These are phyloP conservation scores for Trichoderma harzianum DNA, from an alignment of 2,329 filamentous ascomycete genomes.

Conservation along the genomic window DNA sequence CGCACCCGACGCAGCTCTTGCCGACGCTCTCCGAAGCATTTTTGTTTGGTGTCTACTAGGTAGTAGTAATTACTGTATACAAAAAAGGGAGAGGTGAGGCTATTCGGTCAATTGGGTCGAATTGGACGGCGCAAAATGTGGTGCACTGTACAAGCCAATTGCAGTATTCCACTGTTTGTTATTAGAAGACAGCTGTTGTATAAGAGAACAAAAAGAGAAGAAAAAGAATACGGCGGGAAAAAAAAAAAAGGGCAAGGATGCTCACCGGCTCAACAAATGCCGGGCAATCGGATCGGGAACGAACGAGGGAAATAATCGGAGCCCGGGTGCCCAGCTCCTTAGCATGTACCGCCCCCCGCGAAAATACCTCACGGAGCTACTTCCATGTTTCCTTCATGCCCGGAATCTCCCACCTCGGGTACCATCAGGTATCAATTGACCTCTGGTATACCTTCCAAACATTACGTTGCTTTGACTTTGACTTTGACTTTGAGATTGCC, in stretches of 20 bases:
- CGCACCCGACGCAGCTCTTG: constrained; percentile 10
- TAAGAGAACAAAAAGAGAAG: background rate
- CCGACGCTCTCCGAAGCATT: constrained; percentile 16
- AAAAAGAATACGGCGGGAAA: background rate
- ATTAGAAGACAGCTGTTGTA: background rate
- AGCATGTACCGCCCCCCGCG: background rate
- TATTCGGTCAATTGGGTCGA: background rate
- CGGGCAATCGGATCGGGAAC: background rate
- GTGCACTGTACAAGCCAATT: background rate
- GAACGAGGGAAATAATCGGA: background rate
- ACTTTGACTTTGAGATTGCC: background rate
- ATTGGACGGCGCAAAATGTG: background rate
- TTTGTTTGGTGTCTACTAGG: background rate
- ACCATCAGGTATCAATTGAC: background rate
- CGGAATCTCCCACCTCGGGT: background rate
- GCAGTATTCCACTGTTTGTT: background rate
- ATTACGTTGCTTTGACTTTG: background rate
- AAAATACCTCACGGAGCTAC: constrained; percentile 2
- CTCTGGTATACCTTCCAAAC: background rate
- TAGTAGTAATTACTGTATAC: background rate
- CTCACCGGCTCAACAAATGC: background rate
- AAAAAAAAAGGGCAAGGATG: background rate
- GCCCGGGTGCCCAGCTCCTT: background rate
- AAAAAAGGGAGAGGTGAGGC: background rate
- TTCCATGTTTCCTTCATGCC: background rate